A percentile compares a stretch with the other conserved stretches of the same genome.
phyloP scores from a whole-genome alignment of 1,284 basidiomycete species.

The Leccinum cinnamomeum region DNA sequence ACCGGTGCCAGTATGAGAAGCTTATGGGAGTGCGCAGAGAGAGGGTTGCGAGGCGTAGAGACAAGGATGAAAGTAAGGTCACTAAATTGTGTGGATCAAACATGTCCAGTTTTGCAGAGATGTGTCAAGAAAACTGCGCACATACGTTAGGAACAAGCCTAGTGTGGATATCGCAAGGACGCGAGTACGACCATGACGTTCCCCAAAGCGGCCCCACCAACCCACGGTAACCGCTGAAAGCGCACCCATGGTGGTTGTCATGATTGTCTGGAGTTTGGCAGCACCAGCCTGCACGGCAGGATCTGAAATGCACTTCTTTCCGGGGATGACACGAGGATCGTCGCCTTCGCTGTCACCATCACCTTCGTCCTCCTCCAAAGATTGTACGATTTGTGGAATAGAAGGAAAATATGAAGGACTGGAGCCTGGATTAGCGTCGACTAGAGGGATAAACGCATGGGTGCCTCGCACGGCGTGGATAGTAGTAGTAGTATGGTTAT shows the following conservation, averaged over 20 bases:
- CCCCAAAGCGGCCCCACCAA: constrained; percentile 85
- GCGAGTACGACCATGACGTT: constrained; percentile 73
- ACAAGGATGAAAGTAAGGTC: constrained; percentile 80
- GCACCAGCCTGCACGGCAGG: constrained; percentile 66
- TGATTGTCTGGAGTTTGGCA: constrained; percentile 65
- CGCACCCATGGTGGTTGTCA: constrained; percentile 78
- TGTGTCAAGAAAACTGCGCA: constrained; percentile 21
- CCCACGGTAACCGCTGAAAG: constrained; percentile 83
- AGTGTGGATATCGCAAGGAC: constrained; percentile 71
- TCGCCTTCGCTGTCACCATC: constrained; percentile 36
- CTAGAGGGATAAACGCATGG: constrained; percentile 27
- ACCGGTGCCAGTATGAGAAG: constrained; percentile 81
- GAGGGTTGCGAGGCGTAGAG: constrained; percentile 63
- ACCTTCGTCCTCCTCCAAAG: constrained; percentile 19
- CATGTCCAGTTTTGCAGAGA: constrained; percentile 9
- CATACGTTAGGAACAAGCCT: constrained; percentile 76
- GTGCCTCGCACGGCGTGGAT: constrained; percentile 10
- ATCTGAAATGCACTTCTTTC: constrained; percentile 56
- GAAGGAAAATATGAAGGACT: constrained; percentile 16
- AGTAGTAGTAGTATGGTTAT: constrained; percentile 45
- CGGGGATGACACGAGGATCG: constrained; percentile 52
- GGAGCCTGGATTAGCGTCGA: constrained; percentile 37
- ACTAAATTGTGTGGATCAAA: constrained; percentile 38
- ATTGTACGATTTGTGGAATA: constrained; percentile 5
- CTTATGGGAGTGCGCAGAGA: constrained; percentile 66